Evolutionary conservation across 106 monocot genomes (phyloP).

Genomic region (Allium sativum): DNA sequence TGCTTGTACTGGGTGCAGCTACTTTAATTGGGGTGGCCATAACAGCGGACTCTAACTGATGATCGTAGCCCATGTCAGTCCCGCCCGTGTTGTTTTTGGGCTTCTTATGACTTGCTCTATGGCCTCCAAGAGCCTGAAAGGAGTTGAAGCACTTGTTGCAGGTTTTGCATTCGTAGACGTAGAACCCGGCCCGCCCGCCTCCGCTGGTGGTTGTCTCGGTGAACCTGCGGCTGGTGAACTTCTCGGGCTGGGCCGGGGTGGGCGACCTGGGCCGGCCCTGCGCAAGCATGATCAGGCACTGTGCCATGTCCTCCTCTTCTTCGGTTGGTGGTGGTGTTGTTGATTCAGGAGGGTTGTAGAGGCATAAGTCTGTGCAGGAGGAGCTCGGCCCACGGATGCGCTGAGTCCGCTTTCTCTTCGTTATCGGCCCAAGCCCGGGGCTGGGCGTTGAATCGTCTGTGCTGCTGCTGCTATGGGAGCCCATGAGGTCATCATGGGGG

Average conservation of each 20-base stretch:
- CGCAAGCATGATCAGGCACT: slow-evolving; percentile 68
- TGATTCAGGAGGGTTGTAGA: slow-evolving; percentile 13
- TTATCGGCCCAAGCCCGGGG: not conserved
- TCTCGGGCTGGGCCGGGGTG: not conserved
- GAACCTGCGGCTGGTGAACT: slow-evolving; percentile 25
- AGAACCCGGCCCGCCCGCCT: slow-evolving; percentile 27
- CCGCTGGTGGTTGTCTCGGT: slow-evolving; percentile 15
- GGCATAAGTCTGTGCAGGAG: slow-evolving; percentile 4
- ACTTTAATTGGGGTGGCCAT: not conserved
- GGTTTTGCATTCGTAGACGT: slow-evolving; percentile 58
- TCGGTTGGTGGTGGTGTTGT: slow-evolving; percentile 18
- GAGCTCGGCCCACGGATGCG: slow-evolving; percentile 4
- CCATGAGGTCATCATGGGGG: slow-evolving; percentile 1
- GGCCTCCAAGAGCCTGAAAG: slow-evolving; percentile 56
- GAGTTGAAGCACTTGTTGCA: slow-evolving; percentile 50
- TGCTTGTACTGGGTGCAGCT: not conserved
- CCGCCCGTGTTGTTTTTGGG: slow-evolving; percentile 11
- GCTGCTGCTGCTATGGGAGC: slow-evolving; percentile 6
- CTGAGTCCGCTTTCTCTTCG: slow-evolving; percentile 37
- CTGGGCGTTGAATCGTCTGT: too few relatives aligned
- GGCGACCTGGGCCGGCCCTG: slow-evolving; percentile 13
- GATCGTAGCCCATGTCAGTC: not conserved
- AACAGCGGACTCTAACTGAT: not conserved
- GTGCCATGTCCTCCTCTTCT: slow-evolving; percentile 65
- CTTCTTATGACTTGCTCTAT: slow-evolving; percentile 51